phyloP scores from a whole-genome alignment of 306 rosid genomes.

The Quercus berberidifolia region DNA sequence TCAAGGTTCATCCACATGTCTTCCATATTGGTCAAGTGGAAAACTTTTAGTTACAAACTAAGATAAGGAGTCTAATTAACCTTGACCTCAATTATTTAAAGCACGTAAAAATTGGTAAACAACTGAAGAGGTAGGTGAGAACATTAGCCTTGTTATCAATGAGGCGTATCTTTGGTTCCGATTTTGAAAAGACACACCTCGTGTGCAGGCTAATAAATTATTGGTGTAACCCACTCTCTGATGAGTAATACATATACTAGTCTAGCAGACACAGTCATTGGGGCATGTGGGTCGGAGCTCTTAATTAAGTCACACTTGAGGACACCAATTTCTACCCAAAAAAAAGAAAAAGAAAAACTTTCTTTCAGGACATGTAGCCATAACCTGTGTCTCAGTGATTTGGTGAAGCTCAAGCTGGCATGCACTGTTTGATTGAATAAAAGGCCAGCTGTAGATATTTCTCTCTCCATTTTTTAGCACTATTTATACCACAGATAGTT shows the following conservation, averaged over 20 bases:
- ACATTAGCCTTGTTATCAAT: too few species aligned
- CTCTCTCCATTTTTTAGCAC: slow-evolving; percentile 11
- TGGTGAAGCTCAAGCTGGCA: not conserved
- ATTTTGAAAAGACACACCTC: not conserved
- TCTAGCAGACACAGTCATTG: slow-evolving; percentile 5
- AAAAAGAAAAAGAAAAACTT: too few species aligned
- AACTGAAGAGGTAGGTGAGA: not conserved
- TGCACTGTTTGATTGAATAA: not conserved
- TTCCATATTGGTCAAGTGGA: too few species aligned
- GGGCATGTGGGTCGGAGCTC: slow-evolving; percentile 31
- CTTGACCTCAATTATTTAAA: not conserved
- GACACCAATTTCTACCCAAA: slow-evolving; percentile 1
- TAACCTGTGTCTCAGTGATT: not conserved
- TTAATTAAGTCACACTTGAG: not conserved
- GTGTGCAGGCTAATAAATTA: slow-evolving; percentile 11
- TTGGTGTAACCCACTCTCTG: slow-evolving; percentile 20
- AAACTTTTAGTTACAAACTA: too few species aligned
- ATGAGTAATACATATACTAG: not conserved
- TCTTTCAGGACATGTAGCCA: not conserved
- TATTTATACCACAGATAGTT: slow-evolving; percentile 27
- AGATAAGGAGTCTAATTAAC: too few species aligned
- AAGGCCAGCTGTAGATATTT: not conserved
- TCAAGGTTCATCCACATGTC: too few species aligned
- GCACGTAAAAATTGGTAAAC: not conserved
- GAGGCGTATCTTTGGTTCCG: not conserved